Evolutionary conservation across 345 rosid species (phyloP), one percentile per base, ranked within the genome.

Genomic region (Camelina hispida): DNA sequence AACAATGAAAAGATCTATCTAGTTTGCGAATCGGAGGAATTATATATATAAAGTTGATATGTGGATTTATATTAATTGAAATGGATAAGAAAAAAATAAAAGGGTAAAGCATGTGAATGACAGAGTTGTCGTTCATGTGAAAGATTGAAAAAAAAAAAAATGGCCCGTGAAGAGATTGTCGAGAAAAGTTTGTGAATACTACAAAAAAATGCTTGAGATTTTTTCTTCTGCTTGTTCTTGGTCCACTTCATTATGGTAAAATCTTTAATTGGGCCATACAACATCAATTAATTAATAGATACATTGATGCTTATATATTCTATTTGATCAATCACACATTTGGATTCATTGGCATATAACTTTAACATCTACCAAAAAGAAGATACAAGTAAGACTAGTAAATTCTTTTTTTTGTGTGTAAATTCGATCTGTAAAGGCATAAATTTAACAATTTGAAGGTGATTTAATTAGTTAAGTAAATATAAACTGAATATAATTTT

Each of bases 91-190:
- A 76, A 44, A 32, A 68, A 53, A 62, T 32, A 46, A 69, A 76
- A 56, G 66, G 40, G 62, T n/a, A 63, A 62, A 23, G 65, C 80
- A 76, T 76, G 80, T 76, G 80, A 63, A 55, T 55, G 75, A 68
- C 80, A 76, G 75, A 69, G 59, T 69, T 76, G 80, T 76, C 71
- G 80, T 70, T 70, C 75, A 76, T 76, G 75, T 63, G 74, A 75
- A 75, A 42, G 62, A 23, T 62, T n/a, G 9, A 14, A 32, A n/a
- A 22, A 4, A 44, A n/a, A n/a, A 53, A 75, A 76, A 44, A 55
- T 69, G 71, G 66, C 71, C 80, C 80, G 80, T 77, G 80, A 77
- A 70, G 71, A 62, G 53, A 54, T 71, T 77, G 80, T 69, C 80
- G 71, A 56, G 46, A 44, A 55, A 62, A 77, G 43, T 53, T 68